These are phyloP conservation scores for Pseudonectria foliicola DNA, from an alignment of 2,329 filamentous ascomycete species.

Conservation along the genomic window DNA sequence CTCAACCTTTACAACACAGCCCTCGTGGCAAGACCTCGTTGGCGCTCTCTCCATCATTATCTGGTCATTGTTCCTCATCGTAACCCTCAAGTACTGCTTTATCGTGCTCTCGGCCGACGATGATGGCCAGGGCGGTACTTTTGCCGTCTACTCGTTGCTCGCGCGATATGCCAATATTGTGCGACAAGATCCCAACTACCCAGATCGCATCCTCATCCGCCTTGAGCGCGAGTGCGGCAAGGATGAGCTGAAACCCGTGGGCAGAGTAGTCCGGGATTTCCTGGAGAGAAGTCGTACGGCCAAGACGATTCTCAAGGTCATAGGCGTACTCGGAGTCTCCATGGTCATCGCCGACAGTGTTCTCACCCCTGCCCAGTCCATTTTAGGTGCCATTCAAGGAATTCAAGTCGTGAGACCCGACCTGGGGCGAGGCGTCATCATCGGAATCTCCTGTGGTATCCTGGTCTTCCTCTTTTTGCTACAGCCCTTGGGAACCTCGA, in stretches of 20 bases:
- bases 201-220: conserved; percentile 43
- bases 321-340: conserved; percentile 59
- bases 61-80: conserved; percentile 62
- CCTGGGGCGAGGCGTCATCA: conserved; percentile 49
- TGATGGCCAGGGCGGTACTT: conserved; percentile 65
- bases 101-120: conserved; percentile 61
- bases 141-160: conserved; percentile 59
- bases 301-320: conserved; percentile 48
- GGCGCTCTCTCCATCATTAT: conserved; percentile 62
- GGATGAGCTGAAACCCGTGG: conserved; percentile 45
- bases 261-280: conserved; percentile 44
- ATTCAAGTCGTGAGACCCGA: conserved; percentile 49
- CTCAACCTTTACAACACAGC: conserved; percentile 54
- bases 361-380: conserved; percentile 62
- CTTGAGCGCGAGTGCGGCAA: conserved; percentile 52
- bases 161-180: conserved; percentile 54
- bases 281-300: conserved; percentile 50
- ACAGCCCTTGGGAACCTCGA: conserved; percentile 58
- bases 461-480: conserved; percentile 55
- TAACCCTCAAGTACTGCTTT: conserved; percentile 62
- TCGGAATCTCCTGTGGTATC: conserved; percentile 59
- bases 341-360: conserved; percentile 63
- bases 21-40: conserved; percentile 51
- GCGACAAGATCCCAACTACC: conserved; percentile 46
- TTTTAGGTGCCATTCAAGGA: conserved; percentile 62